Evolutionary conservation across 495 filamentous ascomycete genomes (phyloP), one percentile per base, ranked within the genome.

Genomic region (Neurospora tetraspora): DNA sequence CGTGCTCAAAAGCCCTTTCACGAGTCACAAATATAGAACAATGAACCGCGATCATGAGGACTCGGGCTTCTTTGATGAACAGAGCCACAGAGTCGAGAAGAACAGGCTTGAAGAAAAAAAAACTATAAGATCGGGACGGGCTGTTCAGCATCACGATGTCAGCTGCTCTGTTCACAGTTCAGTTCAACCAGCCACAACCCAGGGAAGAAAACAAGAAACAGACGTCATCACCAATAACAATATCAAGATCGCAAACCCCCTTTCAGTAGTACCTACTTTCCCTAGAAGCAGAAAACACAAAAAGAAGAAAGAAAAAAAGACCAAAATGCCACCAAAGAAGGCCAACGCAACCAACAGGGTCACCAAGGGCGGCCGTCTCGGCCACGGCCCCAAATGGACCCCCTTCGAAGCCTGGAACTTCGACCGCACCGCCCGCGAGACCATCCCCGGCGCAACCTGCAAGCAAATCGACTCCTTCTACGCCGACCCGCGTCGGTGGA

Each of bases 391-490:
- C 23, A 27, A 18, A 14, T 61, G 53, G 53, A 34, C 53, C 12
- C 12, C 27, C 6, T 61, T 61, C 12, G 5, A 61, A 31, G 53
- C 27, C 23, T 61, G 53, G 53, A 61, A 61, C 53, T 31, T 16
- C 23, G 27, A 31, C 12, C 53, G 53, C 53, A 61, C 53, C 53
- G 7, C 11, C 53, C 23, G 27, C 23, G 53, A 61, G 27, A 31
- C 12, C 14, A 61, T 61, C 27, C 27, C 53, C 5, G 53, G 53
- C 12, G 6, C 53, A 6, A 12, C 8, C 53, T 61, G 53, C 53
- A 61, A 61, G 37, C 34, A 72, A 61, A 27, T 72, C 59, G 20
- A 72, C 38, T 68, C 68, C 59, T 39, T 72, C 71, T 20, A 72
- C 59, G 38, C 71, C 31, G 39, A 38, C 39, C 61, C 61, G 31